Evolutionary conservation across 2,329 filamentous ascomycete genomes (phyloP), one percentile per base, ranked within the genome.

Genomic region (Cytospora piceae): DNA sequence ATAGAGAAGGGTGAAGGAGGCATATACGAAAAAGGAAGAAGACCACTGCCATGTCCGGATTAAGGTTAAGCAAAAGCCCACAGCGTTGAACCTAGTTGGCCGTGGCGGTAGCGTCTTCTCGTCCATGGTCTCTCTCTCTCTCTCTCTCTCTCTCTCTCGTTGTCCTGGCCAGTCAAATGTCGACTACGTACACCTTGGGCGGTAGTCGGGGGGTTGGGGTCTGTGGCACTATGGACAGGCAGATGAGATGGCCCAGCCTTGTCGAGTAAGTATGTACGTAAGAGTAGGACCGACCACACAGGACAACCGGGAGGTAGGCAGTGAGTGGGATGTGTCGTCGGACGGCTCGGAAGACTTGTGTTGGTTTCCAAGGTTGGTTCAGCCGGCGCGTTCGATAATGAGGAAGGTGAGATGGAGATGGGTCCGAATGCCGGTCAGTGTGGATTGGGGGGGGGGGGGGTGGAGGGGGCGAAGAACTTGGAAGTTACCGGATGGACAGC

Each of bases 21-120:
- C 63, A 60, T 62, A 68, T 42, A 70, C 67, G 59, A 70, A 65
- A 49, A 89, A 65, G 12, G 71, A 70, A 22, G 69, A 72, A 51
- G 57, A 58, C 52, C 68, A 69, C 52, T 73, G 72, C 62, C 69
- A 70, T n/a, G 70, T 52, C 15, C 72, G 65, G 57, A 72, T 55
- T 15, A 54, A 59, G 1, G 68, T 62, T 22, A 69, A 55, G 57
- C 65, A 60, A 24, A 71, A 61, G 53, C 54, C 68, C 17, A 69
- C 63, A 54, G 67, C 70, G 42, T 67, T 65, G 67, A 27, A 59
- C 65, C 49, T 65, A 42, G 51, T 63, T 20, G 57, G 34, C 31
- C 9, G 32, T 49, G 61, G 39, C 24, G 57, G 53, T 24, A 62
- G 27, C n/a, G 29, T 24, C 29, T 61, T 64, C 39, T 68, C 67